phyloP scores from a whole-genome alignment of 805 yeast species.

The Sungouiozyma ichnusensis region DNA sequence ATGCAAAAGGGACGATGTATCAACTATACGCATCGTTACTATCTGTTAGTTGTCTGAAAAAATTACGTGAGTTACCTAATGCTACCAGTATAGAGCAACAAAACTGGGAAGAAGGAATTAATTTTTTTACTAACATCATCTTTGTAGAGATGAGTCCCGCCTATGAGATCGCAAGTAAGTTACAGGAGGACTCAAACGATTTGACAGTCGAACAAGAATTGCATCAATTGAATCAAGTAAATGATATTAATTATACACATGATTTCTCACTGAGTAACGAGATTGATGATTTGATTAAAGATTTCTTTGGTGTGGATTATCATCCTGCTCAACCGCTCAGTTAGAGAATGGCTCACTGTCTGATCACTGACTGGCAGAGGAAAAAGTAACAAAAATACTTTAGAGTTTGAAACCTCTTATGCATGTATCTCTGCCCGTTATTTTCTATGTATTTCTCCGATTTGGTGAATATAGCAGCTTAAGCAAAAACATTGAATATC shows the following conservation, averaged over 20 bases:
- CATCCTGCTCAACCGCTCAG: constrained; percentile 8
- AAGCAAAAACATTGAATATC: too few relatives aligned
- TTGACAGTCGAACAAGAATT: constrained; percentile 17
- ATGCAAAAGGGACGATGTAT: constrained; percentile 20
- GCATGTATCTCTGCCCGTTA: too few relatives aligned
- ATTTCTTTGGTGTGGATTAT: constrained; percentile 22
- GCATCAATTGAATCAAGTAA: constrained; percentile 20
- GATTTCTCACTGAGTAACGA: constrained; percentile 29
- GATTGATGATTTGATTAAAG: constrained; percentile 28
- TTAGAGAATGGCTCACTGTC: not conserved
- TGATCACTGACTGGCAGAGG: not conserved
- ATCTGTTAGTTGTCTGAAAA: constrained; percentile 22
- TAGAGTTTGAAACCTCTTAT: too few relatives aligned
- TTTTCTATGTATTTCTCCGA: too few relatives aligned
- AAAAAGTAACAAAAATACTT: not conserved
- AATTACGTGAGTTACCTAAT: constrained; percentile 10
- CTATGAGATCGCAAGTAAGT: constrained; percentile 16
- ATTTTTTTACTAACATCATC: constrained; percentile 20
- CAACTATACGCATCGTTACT: constrained; percentile 27
- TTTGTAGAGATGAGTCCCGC: constrained; percentile 17
- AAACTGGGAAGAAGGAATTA: constrained; percentile 12
- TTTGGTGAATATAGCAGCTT: too few relatives aligned
- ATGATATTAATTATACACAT: constrained; percentile 21
- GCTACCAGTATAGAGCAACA: not conserved
- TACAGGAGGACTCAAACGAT: constrained; percentile 15